These are phyloP conservation scores for Cardiospermum halicacabum DNA, from an alignment of 345 rosid species.

Conservation along the genomic window DNA sequence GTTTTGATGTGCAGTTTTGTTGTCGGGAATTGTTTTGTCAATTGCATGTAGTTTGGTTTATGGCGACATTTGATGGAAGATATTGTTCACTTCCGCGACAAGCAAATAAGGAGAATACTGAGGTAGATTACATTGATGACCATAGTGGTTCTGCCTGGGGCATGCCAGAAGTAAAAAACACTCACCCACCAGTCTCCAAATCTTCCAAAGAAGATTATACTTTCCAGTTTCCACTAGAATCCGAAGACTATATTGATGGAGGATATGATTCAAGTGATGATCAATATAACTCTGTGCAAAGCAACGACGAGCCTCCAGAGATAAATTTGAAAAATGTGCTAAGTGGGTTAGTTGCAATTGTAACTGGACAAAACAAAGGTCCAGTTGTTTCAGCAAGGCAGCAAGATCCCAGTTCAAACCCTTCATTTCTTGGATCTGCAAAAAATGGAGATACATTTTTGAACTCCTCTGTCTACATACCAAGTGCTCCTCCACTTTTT, in stretches of 20 bases:
- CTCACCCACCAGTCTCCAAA: conserved; percentile 19
- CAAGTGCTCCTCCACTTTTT: conserved; percentile 92
- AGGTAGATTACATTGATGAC: conserved; percentile 24
- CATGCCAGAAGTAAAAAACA: conserved; percentile 25
- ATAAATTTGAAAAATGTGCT: conserved; percentile 84
- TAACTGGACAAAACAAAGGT: conserved; percentile 64
- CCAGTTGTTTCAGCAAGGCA: conserved; percentile 17
- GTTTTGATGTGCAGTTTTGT: conserved; percentile 1
- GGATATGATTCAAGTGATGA: conserved; percentile 59
- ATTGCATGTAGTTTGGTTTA: conserved; percentile 15
- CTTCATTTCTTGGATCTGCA: conserved; percentile 66
- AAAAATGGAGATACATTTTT: conserved; percentile 71
- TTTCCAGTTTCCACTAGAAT: conserved; percentile 41
- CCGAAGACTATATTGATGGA: conserved; percentile 51
- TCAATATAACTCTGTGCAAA: conserved; percentile 12
- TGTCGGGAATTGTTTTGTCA: conserved; percentile 10
- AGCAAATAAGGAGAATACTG: conserved; percentile 20
- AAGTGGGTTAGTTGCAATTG: conserved; percentile 66
- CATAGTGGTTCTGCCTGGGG: conserved; percentile 30
- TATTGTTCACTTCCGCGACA: conserved; percentile 28
- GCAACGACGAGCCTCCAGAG: conserved; percentile 37
- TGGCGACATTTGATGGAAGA: conserved; percentile 38
- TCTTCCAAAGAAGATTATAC: conserved; percentile 30
- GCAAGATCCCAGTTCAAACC: conserved; percentile 53
- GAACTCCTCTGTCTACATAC: conserved; percentile 88